These are phyloP conservation scores for Cyberlindnera misumaiensis DNA, from an alignment of 805 yeast genomes.

Conservation along the genomic window DNA sequence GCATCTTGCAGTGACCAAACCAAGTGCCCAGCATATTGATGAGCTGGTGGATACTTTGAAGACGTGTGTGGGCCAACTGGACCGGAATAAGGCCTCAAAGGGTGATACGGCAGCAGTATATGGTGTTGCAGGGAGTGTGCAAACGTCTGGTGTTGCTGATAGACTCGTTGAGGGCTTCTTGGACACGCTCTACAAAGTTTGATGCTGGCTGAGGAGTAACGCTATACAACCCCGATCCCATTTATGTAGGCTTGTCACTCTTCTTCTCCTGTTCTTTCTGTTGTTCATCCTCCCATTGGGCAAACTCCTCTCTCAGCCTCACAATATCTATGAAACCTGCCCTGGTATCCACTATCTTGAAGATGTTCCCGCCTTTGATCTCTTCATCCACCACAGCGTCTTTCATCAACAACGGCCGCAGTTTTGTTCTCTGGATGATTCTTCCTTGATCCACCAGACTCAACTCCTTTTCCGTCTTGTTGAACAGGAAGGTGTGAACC, in stretches of 20 bases:
- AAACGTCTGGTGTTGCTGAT: constrained; percentile 80
- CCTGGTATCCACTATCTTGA: constrained; percentile 41
- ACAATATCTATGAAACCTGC: constrained; percentile 45
- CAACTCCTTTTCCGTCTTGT: constrained; percentile 17
- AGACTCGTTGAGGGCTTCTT: constrained; percentile 71
- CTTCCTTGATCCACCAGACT: constrained; percentile 24
- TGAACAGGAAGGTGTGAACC: constrained; percentile 20
- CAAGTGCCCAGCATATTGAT: constrained; percentile 56
- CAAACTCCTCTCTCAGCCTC: constrained; percentile 38
- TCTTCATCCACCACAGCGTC: constrained; percentile 44
- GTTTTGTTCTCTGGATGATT: constrained; percentile 23
- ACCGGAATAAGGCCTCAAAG: constrained; percentile 19
- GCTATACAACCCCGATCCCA: too few relatives aligned
- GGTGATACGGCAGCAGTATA: constrained; percentile 83
- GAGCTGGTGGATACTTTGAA: constrained; percentile 46
- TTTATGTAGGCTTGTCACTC: not conserved
- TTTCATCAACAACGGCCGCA: constrained; percentile 42
- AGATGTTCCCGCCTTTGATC: constrained; percentile 39
- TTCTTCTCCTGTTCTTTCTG: not conserved
- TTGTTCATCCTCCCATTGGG: constrained; percentile 10
- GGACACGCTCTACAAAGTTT: constrained; percentile 63
- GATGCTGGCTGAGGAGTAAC: too few relatives aligned
- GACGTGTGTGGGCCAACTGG: constrained; percentile 18
- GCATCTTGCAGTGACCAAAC: constrained; percentile 80
- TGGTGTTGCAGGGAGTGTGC: constrained; percentile 92